Base-by-base conservation (phyloP, 2,329 filamentous ascomycete genomes). In the Zalaria sp. region DNA sequence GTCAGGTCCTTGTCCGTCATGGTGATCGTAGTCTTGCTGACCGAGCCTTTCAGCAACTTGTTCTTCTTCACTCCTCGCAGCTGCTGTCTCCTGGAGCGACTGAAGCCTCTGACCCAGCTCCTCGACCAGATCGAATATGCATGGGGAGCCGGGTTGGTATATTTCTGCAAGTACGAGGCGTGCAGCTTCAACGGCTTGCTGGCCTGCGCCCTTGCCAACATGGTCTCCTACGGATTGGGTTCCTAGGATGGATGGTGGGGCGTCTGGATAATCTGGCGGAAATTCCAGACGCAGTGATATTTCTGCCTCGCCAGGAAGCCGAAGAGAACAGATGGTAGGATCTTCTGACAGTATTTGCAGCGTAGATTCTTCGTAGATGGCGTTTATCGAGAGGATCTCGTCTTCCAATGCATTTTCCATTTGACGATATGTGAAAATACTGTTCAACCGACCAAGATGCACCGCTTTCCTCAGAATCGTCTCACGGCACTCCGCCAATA, bases 41-140 rank as follows among this genome's bases (percentile, higher is more conserved):
- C 56, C 51, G 46, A 53, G 43, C 47, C 43, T 42, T 49, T 55
- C 43, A 54, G 50, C 39, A 56, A 43, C 40, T 51, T 54, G 50
- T 54, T 52, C 47, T 45, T 52, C 48, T 47, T 51, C 35, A 37
- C 35, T 42, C 35, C 9, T 29, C 40, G 45, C 37, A 40, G 34
- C 36, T 29, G 26, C 11, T 7, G 18, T 5, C 34, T 52, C 49
- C 38, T 51, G 39, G 51, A 56, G 49, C 43, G 56, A 49, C 48
- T 57, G 49, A 58, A 61, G 53, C 39, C 51, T 57, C 50, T 51
- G 45, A 7, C 41, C 46, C 34, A 56, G 43, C 41, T 60, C 74
- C 50, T 94, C 88, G 32, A 95, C 72, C n/a, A 93, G 72, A 57
- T 95, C 89, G 53, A 88, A 98, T 3, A 98, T 66, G 54, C 88